Evolutionary conservation across 1,139 yeast species (phyloP), one percentile per base, ranked within the genome.

Genomic region (Yamadazyma blattariae): DNA sequence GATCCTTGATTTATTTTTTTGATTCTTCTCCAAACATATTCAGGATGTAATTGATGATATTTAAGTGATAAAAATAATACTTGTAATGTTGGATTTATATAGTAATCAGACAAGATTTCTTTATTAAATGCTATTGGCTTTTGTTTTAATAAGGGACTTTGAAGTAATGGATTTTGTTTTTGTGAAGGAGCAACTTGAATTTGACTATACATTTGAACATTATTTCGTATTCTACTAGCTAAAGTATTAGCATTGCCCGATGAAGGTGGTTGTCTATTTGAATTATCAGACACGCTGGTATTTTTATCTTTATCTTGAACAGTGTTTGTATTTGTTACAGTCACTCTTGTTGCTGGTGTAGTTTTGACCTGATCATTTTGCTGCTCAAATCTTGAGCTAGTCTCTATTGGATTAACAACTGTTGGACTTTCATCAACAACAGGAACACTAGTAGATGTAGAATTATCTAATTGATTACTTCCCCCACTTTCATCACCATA

Each of bases 11-110:
- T 62, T 26, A 66, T 44, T 36, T 79, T 79, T 43, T 75, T 77
- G 48, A 89, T 67, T 36, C 94, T 73, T 39, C 77, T 75, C 66
- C 79, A 78, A 4, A 92, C 77, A 50, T 92, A 89, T 52, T 89
- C 97, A 0, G 96, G 96, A 43, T 85, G 90, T 29, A 90, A 64
- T 48, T 84, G 83, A 56, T 89, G 95, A 57, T 90, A 92, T 41
- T 85, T 81, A 35, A 90, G 58, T 5, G 94, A 79, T 15, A 90
- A 66, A 46, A 86, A 89, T 5, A 90, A 57, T 2, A 84, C 78
- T 42, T 87, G 82, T 29, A 88, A 67, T 3, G 74, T 71, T 1
- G 80, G 72, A 34, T 77, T 80, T 10, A 89, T 78, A 36, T 85
- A 72, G 50, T 82, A 83, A 51, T 88, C 92, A 4, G 66, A 65